A percentile compares a stretch with the other conserved stretches of the same genome.
Conservation (phyloP, 345 rosid genomes). For the Cochlearia excelsa region DNA sequence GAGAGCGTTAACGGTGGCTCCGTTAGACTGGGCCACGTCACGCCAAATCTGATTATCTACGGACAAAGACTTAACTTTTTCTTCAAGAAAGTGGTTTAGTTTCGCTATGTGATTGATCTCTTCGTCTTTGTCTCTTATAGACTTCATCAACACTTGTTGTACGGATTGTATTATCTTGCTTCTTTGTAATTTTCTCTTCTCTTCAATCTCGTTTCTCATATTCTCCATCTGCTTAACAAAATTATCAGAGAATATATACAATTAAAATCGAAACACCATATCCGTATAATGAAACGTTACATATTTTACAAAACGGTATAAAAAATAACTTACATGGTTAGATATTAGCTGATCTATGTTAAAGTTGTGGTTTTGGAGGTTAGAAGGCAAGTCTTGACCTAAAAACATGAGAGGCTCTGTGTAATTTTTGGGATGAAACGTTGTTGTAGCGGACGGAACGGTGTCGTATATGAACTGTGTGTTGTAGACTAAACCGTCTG, state of each 20-base stretch:
- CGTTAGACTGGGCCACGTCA: constrained; percentile 71
- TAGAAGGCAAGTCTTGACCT: constrained; percentile 58
- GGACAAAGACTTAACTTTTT: constrained; percentile 53
- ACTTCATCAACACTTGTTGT: constrained; percentile 51
- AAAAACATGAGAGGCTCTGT: constrained; percentile 47
- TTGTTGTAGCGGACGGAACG: constrained; percentile 32
- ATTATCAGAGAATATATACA: too few relatives aligned
- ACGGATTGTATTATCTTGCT: constrained; percentile 51
- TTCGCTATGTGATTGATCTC: constrained; percentile 68
- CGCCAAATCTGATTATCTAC: constrained; percentile 86
- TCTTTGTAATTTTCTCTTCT: constrained; percentile 52
- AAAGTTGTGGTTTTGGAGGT: constrained; percentile 58
- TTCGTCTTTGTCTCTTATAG: constrained; percentile 62
- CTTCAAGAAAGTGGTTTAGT: constrained; percentile 65
- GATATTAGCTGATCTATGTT: constrained; percentile 61
- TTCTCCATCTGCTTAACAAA: constrained; percentile 50
- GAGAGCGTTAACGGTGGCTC: constrained; percentile 72
- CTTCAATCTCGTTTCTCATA: constrained; percentile 68
- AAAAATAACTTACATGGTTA: constrained; percentile 53
- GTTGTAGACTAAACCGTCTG: constrained; percentile 38
- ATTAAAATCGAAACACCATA: too few relatives aligned
- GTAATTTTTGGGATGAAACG: constrained; percentile 14
- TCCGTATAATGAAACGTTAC: too few relatives aligned
- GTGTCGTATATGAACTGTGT: constrained; percentile 43
- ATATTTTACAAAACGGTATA: too few relatives aligned